Evolutionary conservation across 352 stramenopile genomes (phyloP).

Genomic region (Elongisporangium senticosum): DNA sequence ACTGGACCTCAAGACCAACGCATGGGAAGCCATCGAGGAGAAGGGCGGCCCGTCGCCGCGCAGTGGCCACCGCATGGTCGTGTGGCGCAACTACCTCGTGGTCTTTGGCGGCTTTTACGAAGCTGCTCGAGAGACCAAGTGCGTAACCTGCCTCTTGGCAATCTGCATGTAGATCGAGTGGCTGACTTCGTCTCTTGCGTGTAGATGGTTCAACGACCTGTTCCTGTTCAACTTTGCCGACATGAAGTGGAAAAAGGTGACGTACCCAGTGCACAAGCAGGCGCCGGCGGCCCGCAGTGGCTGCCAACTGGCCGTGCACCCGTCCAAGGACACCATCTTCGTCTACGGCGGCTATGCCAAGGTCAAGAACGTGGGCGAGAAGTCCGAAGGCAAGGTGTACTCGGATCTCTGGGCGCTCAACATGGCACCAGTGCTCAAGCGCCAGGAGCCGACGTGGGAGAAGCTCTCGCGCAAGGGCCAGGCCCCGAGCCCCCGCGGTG

Average conservation of each 20-base stretch:
- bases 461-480: conserved; percentile 88
- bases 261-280: conserved; percentile 58
- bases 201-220: conserved; percentile 94
- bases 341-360: conserved; percentile 96
- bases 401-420: conserved; percentile 94
- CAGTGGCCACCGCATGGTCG: conserved; percentile 91
- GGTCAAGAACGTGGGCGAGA: conserved; percentile 88
- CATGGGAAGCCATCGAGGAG: conserved; percentile 91
- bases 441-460: conserved; percentile 91
- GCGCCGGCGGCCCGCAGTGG: conserved; percentile 66
- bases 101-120: conserved; percentile 98
- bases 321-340: conserved; percentile 88
- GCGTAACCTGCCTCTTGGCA: conserved; percentile 4
- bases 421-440: conserved; percentile 87
- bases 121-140: conserved; percentile 82
- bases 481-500: conserved; percentile 72
- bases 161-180: neutral
- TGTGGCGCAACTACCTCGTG: conserved; percentile 95
- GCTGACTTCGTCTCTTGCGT: neutral
- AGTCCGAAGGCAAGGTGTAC: conserved; percentile 93
- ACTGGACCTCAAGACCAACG: conserved; percentile 91
- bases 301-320: conserved; percentile 77
- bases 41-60: conserved; percentile 72
- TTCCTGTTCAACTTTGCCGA: conserved; percentile 89
- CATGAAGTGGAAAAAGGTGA: conserved; percentile 85